A percentile compares a stretch with the other conserved stretches of the same genome.
These are phyloP conservation scores for Pseudoscleropodium purum DNA, from an alignment of 225 moss, liverwort and hornwort species.

Conservation along the genomic window DNA sequence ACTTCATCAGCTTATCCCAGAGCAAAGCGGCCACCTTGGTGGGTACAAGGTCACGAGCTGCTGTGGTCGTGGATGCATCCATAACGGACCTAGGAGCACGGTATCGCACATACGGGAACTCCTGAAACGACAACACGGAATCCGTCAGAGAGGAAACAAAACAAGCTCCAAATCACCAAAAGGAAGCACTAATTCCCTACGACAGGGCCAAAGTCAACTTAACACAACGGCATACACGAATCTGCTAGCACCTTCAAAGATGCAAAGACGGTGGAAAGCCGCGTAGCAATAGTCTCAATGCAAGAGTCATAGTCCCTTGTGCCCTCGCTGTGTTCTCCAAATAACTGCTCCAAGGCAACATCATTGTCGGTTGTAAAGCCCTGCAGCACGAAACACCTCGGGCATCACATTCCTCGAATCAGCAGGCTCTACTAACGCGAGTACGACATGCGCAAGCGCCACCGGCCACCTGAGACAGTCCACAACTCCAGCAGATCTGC, in stretches of 20 bases:
- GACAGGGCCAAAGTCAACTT: neutral
- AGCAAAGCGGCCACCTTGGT: constrained; percentile 87
- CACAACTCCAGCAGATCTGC: constrained; percentile 4
- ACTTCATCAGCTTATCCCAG: constrained; percentile 97
- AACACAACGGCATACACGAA: neutral
- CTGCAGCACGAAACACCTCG: constrained; percentile 22
- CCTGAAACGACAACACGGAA: constrained; percentile 27
- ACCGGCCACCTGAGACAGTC: neutral
- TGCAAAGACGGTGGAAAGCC: constrained; percentile 89
- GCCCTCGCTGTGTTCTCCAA: constrained; percentile 91
- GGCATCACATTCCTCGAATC: neutral
- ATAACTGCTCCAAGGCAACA: constrained; percentile 77
- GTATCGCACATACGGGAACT: constrained; percentile 91
- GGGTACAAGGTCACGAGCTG: constrained; percentile 81
- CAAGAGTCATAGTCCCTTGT: constrained; percentile 75
- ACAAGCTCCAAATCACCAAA: neutral
- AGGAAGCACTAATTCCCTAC: neutral
- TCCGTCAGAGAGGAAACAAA: neutral
- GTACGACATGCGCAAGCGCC: neutral
- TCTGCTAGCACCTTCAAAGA: constrained; percentile 65
- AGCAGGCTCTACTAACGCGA: neutral
- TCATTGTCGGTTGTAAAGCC: constrained; percentile 92
- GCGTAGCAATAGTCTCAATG: constrained; percentile 79
- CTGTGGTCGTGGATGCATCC: constrained; percentile 50
- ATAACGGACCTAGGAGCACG: constrained; percentile 84